phyloP scores from a whole-genome alignment of 345 rosid genomes.

The Boechera divaricarpa region DNA sequence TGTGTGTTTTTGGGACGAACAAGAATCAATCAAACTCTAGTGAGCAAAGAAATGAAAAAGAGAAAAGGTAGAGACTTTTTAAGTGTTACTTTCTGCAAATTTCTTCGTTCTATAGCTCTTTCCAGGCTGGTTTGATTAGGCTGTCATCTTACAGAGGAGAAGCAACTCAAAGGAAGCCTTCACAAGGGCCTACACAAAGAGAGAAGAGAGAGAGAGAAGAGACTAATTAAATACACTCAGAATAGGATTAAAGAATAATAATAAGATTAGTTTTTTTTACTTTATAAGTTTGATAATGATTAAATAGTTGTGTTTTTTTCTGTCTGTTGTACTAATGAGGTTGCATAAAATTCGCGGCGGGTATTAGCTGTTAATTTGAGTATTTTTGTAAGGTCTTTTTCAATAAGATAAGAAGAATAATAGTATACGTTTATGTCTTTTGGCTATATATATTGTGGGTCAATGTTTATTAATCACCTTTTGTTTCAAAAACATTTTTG shows the following conservation, averaged over 20 bases:
- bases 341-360: conserved; percentile 38
- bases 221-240: conserved; percentile 19
- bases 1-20: conserved; percentile 32
- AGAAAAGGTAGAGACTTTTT: conserved; percentile 40
- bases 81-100: conserved; percentile 49
- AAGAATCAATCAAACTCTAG: conserved; percentile 22
- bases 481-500: conserved; percentile 7
- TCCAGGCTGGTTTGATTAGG: conserved; percentile 86
- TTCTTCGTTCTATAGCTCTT: conserved; percentile 50
- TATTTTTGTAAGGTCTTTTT: conserved; percentile 33
- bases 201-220: not conserved
- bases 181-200: conserved; percentile 6
- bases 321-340: conserved; percentile 28
- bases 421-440: conserved; percentile 19
- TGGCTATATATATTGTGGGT: conserved; percentile 29
- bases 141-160: conserved; percentile 61
- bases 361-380: conserved; percentile 37
- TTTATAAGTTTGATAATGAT: not conserved
- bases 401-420: conserved; percentile 37
- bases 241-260: conserved; percentile 15
- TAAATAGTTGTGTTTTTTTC: not conserved
- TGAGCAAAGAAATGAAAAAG: conserved; percentile 19
- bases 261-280: conserved; percentile 7
- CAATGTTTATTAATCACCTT: conserved; percentile 21
- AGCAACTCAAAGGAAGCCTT: conserved; percentile 32